phyloP scores from a whole-genome alignment of 495 filamentous ascomycete species.

The Massariosphaeria phaeospora region DNA sequence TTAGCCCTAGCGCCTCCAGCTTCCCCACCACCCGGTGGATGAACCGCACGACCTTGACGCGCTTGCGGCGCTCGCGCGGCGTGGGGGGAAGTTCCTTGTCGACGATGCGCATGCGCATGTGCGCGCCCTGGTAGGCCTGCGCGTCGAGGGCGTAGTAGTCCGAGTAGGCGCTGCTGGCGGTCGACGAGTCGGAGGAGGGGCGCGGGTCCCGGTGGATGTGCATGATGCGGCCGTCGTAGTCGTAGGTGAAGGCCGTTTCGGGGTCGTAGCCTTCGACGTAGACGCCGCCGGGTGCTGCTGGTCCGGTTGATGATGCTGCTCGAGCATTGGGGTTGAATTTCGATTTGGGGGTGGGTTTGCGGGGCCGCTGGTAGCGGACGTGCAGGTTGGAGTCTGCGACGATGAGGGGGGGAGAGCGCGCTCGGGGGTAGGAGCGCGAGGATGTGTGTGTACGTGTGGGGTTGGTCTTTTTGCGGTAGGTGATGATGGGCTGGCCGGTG shows the following conservation, averaged over 20 bases:
- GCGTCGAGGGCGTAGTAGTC: conserved; percentile 4
- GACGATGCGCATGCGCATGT: background rate
- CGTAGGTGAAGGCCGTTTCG: conserved; percentile 1
- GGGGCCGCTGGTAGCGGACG: no score
- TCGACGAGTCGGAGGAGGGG: background rate
- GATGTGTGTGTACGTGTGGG: background rate
- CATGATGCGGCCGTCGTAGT: conserved; percentile 11
- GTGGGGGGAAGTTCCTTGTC: background rate
- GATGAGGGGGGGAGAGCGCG: background rate
- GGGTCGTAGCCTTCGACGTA: conserved; percentile 2
- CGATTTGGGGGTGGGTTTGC: no score
- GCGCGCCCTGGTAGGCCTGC: background rate
- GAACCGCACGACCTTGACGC: background rate
- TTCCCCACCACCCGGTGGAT: background rate
- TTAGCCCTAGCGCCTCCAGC: background rate
- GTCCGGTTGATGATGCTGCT: background rate
- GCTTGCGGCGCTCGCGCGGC: background rate
- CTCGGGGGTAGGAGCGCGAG: background rate
- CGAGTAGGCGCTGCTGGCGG: conserved; percentile 2
- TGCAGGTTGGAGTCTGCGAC: no score
- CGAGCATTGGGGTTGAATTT: background rate
- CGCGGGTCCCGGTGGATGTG: conserved; percentile 5
- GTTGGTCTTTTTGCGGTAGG: conserved; percentile 4
- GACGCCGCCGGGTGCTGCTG: background rate
- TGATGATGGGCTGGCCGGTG: background rate